These are phyloP conservation scores for Vanilla planifolia DNA, from an alignment of 106 monocot species.

Conservation along the genomic window DNA sequence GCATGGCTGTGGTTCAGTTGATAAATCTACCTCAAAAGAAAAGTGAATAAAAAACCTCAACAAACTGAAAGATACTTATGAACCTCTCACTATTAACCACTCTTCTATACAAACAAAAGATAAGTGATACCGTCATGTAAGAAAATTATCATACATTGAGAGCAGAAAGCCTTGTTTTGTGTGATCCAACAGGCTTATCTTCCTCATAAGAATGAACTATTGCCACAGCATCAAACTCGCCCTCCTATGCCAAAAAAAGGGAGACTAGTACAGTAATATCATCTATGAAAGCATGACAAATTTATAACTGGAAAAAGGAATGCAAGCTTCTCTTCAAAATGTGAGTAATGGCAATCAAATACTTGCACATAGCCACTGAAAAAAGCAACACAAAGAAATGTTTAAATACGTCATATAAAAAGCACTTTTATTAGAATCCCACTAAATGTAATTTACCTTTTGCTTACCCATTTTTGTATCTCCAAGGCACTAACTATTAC, in stretches of 20 bases:
- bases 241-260: slow-evolving; percentile 47
- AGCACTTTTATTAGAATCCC: too few relatives aligned
- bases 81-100: too few relatives aligned
- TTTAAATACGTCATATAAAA: too few relatives aligned
- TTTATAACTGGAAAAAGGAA: not conserved
- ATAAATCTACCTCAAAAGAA: too few relatives aligned
- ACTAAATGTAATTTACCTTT: too few relatives aligned
- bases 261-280: not conserved
- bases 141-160: slow-evolving; percentile 59
- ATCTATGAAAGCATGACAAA: not conserved
- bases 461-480: too few relatives aligned
- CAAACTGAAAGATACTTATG: too few relatives aligned
- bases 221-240: slow-evolving; percentile 71
- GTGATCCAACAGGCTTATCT: slow-evolving; percentile 56
- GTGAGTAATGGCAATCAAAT: not conserved
- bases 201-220: slow-evolving; percentile 82
- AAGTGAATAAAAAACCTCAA: too few relatives aligned
- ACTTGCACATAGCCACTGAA: not conserved
- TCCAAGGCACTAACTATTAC: too few relatives aligned
- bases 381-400: not conserved
- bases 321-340: not conserved
- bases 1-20: not conserved
- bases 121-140: not conserved
- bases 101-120: too few relatives aligned
- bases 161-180: slow-evolving; percentile 68